Evolutionary conservation across 805 yeast species (phyloP).

Genomic region (Crinitomyces ghanaensis): DNA sequence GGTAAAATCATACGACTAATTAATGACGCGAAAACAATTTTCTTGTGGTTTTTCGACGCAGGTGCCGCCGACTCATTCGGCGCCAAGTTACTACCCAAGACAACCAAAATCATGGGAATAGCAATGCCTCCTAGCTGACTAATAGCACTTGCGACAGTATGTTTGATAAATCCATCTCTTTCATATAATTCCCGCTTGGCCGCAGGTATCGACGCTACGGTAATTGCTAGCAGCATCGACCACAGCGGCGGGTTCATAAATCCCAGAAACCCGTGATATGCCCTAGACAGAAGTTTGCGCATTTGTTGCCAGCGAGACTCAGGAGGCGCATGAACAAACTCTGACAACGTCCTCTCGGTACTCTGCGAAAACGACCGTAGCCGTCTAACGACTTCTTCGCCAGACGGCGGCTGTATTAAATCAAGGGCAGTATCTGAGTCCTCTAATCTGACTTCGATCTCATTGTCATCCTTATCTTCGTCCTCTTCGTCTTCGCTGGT

Average conservation of each 20-base stretch:
- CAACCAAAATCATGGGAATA: conserved; percentile 49
- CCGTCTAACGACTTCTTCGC: too few relatives aligned
- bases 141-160: conserved; percentile 43
- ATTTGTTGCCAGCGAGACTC: too few relatives aligned
- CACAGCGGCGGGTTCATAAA: conserved; percentile 58
- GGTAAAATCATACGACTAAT: conserved; percentile 53
- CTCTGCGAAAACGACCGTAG: too few relatives aligned
- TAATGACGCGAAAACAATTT: conserved; percentile 41
- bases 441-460: too few relatives aligned
- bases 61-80: conserved; percentile 40
- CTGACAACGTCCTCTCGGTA: too few relatives aligned
- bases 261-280: conserved; percentile 10
- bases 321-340: too few relatives aligned
- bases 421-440: too few relatives aligned
- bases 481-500: too few relatives aligned
- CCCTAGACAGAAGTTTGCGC: too few relatives aligned
- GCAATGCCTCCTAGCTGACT: conserved; percentile 46
- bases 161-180: conserved; percentile 35
- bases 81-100: conserved; percentile 48
- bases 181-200: conserved; percentile 36
- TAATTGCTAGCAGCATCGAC: conserved; percentile 47
- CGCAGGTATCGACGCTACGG: conserved; percentile 46
- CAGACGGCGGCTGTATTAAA: too few relatives aligned
- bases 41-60: conserved; percentile 28
- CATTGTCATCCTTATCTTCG: too few relatives aligned